Evolutionary conservation across 305 asterid genomes (phyloP).

Genomic region (Solanum hybrid): DNA sequence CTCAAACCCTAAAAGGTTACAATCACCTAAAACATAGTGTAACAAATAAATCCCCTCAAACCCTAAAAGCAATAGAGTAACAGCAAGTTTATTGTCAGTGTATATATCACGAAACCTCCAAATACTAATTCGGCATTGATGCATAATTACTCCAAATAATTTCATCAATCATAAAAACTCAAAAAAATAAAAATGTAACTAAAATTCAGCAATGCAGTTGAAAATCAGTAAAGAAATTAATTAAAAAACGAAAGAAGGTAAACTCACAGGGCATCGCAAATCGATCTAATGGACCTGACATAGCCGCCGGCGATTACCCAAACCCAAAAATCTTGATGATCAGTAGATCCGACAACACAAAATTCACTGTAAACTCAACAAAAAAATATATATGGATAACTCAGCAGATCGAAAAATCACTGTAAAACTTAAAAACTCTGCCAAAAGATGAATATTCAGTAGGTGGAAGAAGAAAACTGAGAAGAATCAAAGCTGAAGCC

Average conservation of each 20-base stretch:
- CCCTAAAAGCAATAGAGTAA: not conserved
- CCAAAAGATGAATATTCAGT: not conserved
- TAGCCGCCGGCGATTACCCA: constrained; percentile 26
- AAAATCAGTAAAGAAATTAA: not conserved
- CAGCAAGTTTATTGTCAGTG: not conserved
- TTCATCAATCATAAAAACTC: not conserved
- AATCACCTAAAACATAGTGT: not conserved
- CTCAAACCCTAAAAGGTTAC: not conserved
- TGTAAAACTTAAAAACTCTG: not conserved
- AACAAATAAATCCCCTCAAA: not conserved
- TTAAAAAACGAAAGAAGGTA: not conserved
- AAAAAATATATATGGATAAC: not conserved
- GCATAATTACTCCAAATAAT: not conserved
- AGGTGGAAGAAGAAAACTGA: not conserved
- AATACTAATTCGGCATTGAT: not conserved
- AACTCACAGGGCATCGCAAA: constrained; percentile 69
- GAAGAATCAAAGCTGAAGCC: not conserved
- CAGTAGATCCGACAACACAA: not conserved
- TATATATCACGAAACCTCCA: not conserved
- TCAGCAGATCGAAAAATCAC: not conserved
- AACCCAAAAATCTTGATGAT: constrained; percentile 13
- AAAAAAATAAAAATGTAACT: not conserved
- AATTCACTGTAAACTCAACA: not conserved
- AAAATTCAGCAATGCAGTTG: not conserved
- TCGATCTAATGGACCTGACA: constrained; percentile 64